Evolutionary conservation across 2,329 filamentous ascomycete species (phyloP), one percentile per base, ranked within the genome.

Genomic region (Escovopsis weberi): DNA sequence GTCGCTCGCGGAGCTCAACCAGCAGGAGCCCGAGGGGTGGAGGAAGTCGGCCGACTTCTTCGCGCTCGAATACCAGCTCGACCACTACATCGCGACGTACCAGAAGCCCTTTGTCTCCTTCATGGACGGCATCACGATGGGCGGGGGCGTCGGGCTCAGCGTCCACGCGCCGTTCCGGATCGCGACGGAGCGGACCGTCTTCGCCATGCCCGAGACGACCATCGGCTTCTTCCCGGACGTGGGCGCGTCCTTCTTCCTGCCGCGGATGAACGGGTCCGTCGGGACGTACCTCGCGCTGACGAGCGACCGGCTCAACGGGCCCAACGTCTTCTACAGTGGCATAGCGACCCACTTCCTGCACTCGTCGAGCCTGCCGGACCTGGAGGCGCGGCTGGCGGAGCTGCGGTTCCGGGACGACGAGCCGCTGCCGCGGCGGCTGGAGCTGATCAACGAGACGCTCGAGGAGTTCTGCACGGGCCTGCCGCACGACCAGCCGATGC

Each of bases 181-280:
- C 58, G 91, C 91, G 33, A 98, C 91, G 3, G 91, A 98, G 65
- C 82, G 82, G 58, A 98, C 91, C 6, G 66, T 94, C 39, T 96
- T 98, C 56, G 88, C 93, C 52, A 98, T 98, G 91, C 91, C 91
- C 28, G 91, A 98, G 67, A 98, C 91, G 4, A 94, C 79, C 8
- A 98, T 98, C 57, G 91, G 91, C 34, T 95, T 96, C 71, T 98
- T 98, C 72, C 91, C 93, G 6, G 93, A 98, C 56, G 91, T 98
- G 39, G 91, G 91, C 47, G 93, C 82, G 30, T 93, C 85, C 10
- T 98, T 96, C 69, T 96, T 96, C 71, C 70, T 98, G 42, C 85
- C 91, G 12, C 75, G 87, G 48, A 79, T 98, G 70, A 79, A 93
- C 54, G 91, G 91, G 40, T 69, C 79, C 45, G 65, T 94, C 43